Conservation (phyloP, 345 rosid species). For the Balakata baccata region DNA sequence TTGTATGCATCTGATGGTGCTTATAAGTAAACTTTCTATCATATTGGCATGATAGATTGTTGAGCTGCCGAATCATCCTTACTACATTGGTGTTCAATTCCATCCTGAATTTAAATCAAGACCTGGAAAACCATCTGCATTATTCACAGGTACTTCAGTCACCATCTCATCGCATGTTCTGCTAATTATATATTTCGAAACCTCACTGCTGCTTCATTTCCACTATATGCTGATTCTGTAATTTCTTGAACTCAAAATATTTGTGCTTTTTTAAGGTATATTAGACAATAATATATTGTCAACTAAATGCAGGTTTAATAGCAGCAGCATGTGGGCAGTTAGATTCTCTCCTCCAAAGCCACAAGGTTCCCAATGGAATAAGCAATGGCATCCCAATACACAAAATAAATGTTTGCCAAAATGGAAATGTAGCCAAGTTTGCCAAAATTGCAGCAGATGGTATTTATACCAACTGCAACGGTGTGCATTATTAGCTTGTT, state of each 20-base stretch:
- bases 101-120: constrained; percentile 97
- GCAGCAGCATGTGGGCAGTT: constrained; percentile 75
- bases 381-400: constrained; percentile 31
- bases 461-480: constrained; percentile 49
- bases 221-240: background rate
- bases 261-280: background rate
- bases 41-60: constrained; percentile 15
- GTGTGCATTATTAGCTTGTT: constrained; percentile 47
- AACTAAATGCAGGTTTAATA: constrained; percentile 58
- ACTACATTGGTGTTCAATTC: constrained; percentile 55
- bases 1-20: background rate
- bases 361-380: constrained; percentile 34
- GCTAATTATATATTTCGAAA: background rate
- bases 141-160: constrained; percentile 58
- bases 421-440: constrained; percentile 46
- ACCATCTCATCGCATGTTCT: background rate
- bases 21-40: constrained; percentile 2
- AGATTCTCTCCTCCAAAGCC: constrained; percentile 42
- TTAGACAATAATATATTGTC: background rate
- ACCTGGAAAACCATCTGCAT: constrained; percentile 86
- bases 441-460: constrained; percentile 47
- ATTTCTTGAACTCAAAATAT: background rate
- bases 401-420: constrained; percentile 35
- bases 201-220: background rate
- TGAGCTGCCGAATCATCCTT: constrained; percentile 30